These are phyloP conservation scores for Pelargonium myrrhifolium DNA, from an alignment of 441 rosid species.

Conservation along the genomic window DNA sequence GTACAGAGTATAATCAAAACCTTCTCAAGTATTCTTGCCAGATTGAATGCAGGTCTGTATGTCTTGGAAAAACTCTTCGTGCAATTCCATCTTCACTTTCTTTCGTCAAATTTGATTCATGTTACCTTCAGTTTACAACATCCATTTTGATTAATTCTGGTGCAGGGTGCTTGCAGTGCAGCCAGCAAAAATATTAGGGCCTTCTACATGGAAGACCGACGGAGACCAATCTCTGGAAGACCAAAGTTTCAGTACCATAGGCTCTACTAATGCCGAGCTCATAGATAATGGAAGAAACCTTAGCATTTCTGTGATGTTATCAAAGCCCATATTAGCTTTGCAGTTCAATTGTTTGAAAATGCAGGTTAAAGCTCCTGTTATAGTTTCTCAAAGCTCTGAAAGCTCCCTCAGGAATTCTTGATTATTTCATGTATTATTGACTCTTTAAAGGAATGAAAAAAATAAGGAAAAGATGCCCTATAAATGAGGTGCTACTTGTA, in stretches of 20 bases:
- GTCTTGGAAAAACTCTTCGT: not conserved
- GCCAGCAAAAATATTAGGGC: constrained; percentile 51
- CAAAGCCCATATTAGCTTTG: constrained; percentile 76
- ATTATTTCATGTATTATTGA: not conserved
- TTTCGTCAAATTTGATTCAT: too few relatives aligned
- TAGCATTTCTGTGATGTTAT: constrained; percentile 59
- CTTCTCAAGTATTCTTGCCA: constrained; percentile 83
- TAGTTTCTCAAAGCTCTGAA: constrained; percentile 26
- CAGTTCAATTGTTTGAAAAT: constrained; percentile 63
- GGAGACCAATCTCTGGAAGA: constrained; percentile 20
- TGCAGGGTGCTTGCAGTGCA: constrained; percentile 55
- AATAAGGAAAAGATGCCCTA: not conserved
- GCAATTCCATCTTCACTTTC: not conserved
- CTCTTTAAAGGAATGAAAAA: not conserved
- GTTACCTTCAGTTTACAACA: not conserved
- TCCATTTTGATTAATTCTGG: not conserved
- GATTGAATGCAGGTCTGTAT: constrained; percentile 65
- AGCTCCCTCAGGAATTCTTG: constrained; percentile 27
- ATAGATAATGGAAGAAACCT: constrained; percentile 30
- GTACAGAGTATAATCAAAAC: constrained; percentile 49
- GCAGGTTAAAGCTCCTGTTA: constrained; percentile 77
- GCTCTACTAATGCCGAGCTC: constrained; percentile 13
- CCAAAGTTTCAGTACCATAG: constrained; percentile 14
- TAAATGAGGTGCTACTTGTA: not conserved
- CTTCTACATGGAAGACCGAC: constrained; percentile 21